These are phyloP conservation scores for Colletotrichum godetiae DNA, from an alignment of 2,329 filamentous ascomycete species.

Conservation along the genomic window DNA sequence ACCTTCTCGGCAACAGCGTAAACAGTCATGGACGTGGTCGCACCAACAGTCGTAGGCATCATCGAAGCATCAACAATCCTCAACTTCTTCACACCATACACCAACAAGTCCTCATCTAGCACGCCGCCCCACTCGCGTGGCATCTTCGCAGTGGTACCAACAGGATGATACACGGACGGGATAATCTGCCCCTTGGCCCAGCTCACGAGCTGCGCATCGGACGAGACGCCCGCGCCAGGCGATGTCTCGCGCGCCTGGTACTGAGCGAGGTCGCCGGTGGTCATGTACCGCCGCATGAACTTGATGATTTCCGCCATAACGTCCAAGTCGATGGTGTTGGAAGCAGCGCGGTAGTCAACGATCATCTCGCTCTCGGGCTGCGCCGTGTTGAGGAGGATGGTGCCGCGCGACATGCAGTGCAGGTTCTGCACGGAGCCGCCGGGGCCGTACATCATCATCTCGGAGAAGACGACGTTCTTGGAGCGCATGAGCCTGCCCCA, in stretches of 20 bases:
- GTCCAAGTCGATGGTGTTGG: conserved; percentile 41
- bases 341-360: conserved; percentile 42
- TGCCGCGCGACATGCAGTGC: conserved; percentile 40
- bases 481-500: conserved; percentile 38
- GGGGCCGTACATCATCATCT: conserved; percentile 52
- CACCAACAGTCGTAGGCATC: conserved; percentile 38
- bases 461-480: conserved; percentile 52
- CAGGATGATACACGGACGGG: conserved; percentile 42
- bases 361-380: conserved; percentile 39
- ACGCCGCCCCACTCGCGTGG: conserved; percentile 43
- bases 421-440: conserved; percentile 41
- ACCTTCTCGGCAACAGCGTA: conserved; percentile 39
- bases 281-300: conserved; percentile 42
- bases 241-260: conserved; percentile 38
- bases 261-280: conserved; percentile 35
- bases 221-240: conserved; percentile 38
- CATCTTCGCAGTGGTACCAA: conserved; percentile 44
- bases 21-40: conserved; percentile 38
- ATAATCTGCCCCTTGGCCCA: conserved; percentile 39
- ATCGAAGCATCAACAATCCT: conserved; percentile 38
- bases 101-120: conserved; percentile 42
- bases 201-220: conserved; percentile 37
- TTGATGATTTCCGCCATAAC: conserved; percentile 41
- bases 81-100: conserved; percentile 43
- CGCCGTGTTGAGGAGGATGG: conserved; percentile 38